Evolutionary conservation across 2,329 filamentous ascomycete species (phyloP).

Genomic region (Colletotrichum sp.): DNA sequence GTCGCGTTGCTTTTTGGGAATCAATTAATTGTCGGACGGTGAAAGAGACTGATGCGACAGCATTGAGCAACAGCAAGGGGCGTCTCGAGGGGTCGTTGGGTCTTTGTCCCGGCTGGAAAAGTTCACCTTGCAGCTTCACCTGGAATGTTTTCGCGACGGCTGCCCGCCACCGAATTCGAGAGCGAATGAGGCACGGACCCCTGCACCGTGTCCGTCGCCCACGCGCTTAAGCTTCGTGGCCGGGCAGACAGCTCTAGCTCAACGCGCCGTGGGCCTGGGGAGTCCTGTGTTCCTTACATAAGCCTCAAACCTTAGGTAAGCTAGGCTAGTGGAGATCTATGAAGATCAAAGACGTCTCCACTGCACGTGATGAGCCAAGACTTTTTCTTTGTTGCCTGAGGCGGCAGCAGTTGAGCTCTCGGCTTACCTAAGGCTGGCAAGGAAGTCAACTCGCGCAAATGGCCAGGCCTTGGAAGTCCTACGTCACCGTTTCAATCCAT

Average conservation of each 20-base stretch:
- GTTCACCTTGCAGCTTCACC: neutral
- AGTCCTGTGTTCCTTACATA: neutral
- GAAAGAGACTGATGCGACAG: neutral
- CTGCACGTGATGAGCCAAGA: neutral
- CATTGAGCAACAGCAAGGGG: neutral
- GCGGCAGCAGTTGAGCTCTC: neutral
- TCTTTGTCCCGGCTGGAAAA: conserved; percentile 10
- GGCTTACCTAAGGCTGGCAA: neutral
- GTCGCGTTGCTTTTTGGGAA: neutral
- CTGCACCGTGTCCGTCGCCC: conserved; percentile 6
- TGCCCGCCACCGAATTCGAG: conserved; percentile 1
- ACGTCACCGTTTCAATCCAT: conserved; percentile 11
- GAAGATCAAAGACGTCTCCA: neutral
- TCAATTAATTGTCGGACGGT: neutral
- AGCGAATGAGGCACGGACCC: conserved; percentile 4
- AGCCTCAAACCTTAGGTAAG: neutral
- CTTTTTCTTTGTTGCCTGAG: neutral
- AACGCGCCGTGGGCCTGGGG: neutral
- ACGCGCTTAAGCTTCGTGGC: neutral
- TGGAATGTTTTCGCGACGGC: conserved; percentile 21
- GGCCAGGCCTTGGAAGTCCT: neutral
- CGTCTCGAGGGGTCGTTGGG: conserved; percentile 1
- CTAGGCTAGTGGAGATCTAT: neutral
- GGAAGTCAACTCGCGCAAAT: neutral
- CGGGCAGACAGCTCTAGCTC: neutral